Evolutionary conservation across 192 early-diverging fungal genomes (phyloP).

Genomic region (Obelidium mucronatum): DNA sequence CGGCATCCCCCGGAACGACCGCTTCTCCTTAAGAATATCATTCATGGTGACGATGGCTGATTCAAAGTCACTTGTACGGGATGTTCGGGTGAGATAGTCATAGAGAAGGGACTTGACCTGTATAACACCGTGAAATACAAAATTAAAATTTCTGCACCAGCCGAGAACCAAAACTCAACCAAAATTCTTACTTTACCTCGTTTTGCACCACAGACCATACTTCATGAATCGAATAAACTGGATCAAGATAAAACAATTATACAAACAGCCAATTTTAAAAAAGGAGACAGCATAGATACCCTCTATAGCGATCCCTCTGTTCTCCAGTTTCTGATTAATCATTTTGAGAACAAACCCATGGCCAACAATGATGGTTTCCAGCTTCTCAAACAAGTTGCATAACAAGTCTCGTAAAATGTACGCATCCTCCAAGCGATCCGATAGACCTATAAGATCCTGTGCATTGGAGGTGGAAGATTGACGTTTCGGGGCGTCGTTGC

Average conservation of each 20-base stretch:
- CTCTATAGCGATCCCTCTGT: too few species aligned
- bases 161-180: not conserved
- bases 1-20: conserved; percentile 29
- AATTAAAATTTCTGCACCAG: not conserved
- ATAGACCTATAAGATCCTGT: conserved; percentile 41
- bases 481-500: not conserved
- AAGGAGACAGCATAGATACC: too few species aligned
- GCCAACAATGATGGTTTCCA: conserved; percentile 48
- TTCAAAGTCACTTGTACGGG: conserved; percentile 27
- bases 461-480: not conserved
- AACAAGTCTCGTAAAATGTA: conserved; percentile 42
- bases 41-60: conserved; percentile 49
- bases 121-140: not conserved
- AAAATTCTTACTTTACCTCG: conserved; percentile 42
- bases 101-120: conserved; percentile 60
- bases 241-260: too few species aligned
- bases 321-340: conserved; percentile 10
- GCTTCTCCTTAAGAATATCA: conserved; percentile 53
- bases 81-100: conserved; percentile 55
- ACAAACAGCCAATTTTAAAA: too few species aligned
- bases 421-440: conserved; percentile 25
- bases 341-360: conserved; percentile 45
- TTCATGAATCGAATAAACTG: conserved; percentile 55
- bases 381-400: conserved; percentile 43
- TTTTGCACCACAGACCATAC: conserved; percentile 61